Evolutionary conservation across 1,284 basidiomycete species (phyloP).

Genomic region (Fistulinella cinereoalba): DNA sequence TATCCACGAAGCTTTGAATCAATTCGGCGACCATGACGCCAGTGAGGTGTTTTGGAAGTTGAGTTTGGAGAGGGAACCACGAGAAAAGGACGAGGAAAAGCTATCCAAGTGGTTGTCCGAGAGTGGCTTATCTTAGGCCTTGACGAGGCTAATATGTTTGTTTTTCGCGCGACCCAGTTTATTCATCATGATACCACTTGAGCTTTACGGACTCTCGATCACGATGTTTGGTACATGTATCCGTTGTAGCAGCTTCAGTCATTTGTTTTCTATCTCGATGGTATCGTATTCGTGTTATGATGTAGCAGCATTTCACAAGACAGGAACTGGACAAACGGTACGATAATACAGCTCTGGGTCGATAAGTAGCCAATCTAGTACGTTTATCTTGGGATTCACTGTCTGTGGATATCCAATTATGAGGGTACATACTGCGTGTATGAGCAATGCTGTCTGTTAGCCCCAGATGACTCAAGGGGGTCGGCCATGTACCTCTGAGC

Average conservation of each 20-base stretch:
- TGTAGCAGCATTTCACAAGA: too few relatives aligned
- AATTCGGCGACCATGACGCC: slow-evolving; percentile 43
- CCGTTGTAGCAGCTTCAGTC: not conserved
- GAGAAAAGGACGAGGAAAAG: slow-evolving; percentile 71
- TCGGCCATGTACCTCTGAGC: too few relatives aligned
- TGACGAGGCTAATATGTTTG: not conserved
- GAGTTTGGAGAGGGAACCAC: slow-evolving; percentile 68
- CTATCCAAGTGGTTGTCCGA: slow-evolving; percentile 62
- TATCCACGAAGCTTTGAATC: slow-evolving; percentile 53
- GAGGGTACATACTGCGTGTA: too few relatives aligned
- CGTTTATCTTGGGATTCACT: too few relatives aligned
- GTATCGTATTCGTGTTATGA: not conserved
- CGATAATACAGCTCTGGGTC: too few relatives aligned
- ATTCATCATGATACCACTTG: not conserved
- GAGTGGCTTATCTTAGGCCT: slow-evolving; percentile 50
- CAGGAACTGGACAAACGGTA: too few relatives aligned
- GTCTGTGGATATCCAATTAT: too few relatives aligned
- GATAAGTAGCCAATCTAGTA: too few relatives aligned
- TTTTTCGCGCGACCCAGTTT: not conserved
- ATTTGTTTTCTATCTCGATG: not conserved
- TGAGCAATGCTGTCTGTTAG: too few relatives aligned
- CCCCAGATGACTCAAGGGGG: too few relatives aligned
- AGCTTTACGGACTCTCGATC: not conserved
- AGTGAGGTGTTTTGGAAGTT: slow-evolving; percentile 61
- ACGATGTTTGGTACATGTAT: not conserved